Base-by-base conservation (phyloP, 495 filamentous ascomycete genomes). In the Talaromyces wortmannii region DNA sequence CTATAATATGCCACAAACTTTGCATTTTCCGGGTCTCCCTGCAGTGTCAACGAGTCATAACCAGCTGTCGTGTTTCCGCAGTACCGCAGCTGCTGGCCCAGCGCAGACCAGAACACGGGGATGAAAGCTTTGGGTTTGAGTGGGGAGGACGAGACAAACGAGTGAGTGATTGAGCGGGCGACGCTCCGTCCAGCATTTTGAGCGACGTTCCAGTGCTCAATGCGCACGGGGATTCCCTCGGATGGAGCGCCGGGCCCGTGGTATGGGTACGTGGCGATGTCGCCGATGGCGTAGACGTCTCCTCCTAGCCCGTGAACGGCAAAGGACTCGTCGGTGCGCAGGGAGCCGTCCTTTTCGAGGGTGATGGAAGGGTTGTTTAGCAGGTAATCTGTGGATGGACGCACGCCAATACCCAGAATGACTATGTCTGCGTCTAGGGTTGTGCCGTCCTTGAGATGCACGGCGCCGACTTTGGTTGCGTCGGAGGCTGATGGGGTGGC, bases 181-280 rank as follows among this genome's bases (percentile, higher is more conserved):
- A 98, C 96, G 56, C 87, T 78, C 53, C 74, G 86, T 5, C 94
- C 94, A 5, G 87, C 73, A 59, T 97, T 97, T 69, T 97, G 94
- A 3, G 94, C 94, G 2, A 98, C 94, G 67, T 97, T 91, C 92
- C 92, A 98, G 67, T 98, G 94, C 75, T 98, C 95, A 68, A 96
- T 96, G 54, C 90, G 77, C 2, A 79, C 81, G 29, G 75, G 75
- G 5, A 73, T 76, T 52, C 89, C 87, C 57, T 55, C 50, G 5
- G 62, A 55, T 2, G 85, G 73, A 2, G 87, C 82, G n/a, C 89
- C 90, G 0, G 92, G 92, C 2, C 92, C 92, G 66, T 90, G 81
- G 73, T 97, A 98, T 0, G 92, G 92, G 64, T 90, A 96, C 2
- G 91, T 94, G 7, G 94, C 92, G 53, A 98, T 97, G 66, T 98